phyloP scores from a whole-genome alignment of 2,329 filamentous ascomycete genomes.

The Alternaria sp. region DNA sequence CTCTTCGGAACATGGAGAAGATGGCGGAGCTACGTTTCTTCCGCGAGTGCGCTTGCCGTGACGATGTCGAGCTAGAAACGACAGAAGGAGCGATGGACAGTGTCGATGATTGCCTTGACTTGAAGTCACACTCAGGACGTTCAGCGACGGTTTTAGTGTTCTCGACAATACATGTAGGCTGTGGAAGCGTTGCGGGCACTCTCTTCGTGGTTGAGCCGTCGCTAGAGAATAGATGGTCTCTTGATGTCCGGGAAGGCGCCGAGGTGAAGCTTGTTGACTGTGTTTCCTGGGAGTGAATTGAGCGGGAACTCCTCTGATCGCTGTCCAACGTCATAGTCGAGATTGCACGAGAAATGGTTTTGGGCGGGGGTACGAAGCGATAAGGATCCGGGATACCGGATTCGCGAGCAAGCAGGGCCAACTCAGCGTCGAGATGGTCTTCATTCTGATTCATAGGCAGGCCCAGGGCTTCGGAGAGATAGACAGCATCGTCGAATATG shows the following conservation, averaged over 20 bases:
- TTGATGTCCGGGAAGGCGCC: slow-evolving; percentile 44
- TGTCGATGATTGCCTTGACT: slow-evolving; percentile 35
- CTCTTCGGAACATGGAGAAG: slow-evolving; percentile 46
- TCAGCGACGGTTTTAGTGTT: slow-evolving; percentile 28
- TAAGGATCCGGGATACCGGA: slow-evolving; percentile 48
- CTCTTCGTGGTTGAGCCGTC: slow-evolving; percentile 32
- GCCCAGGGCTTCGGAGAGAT: slow-evolving; percentile 42
- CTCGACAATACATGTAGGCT: slow-evolving; percentile 31
- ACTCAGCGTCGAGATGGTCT: slow-evolving; percentile 42
- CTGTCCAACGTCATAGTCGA: slow-evolving; percentile 44
- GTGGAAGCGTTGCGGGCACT: slow-evolving; percentile 25
- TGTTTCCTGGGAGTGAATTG: slow-evolving; percentile 47
- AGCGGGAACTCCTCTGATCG: slow-evolving; percentile 45
- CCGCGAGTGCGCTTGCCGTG: slow-evolving; percentile 23
- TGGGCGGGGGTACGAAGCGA: slow-evolving; percentile 36
- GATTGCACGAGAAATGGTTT: slow-evolving; percentile 38
- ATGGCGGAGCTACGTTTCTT: slow-evolving; percentile 43
- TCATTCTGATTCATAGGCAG: slow-evolving; percentile 39
- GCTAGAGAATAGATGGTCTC: slow-evolving; percentile 32
- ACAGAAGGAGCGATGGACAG: slow-evolving; percentile 32
- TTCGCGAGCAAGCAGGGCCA: slow-evolving; percentile 39
- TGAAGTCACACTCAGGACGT: slow-evolving; percentile 22
- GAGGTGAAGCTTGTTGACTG: slow-evolving; percentile 49
- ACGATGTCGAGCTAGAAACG: slow-evolving; percentile 35
- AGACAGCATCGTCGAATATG: slow-evolving; percentile 49